Base-by-base conservation (phyloP, 148 eudicot genomes). In the Rhododendron williamsianum region DNA sequence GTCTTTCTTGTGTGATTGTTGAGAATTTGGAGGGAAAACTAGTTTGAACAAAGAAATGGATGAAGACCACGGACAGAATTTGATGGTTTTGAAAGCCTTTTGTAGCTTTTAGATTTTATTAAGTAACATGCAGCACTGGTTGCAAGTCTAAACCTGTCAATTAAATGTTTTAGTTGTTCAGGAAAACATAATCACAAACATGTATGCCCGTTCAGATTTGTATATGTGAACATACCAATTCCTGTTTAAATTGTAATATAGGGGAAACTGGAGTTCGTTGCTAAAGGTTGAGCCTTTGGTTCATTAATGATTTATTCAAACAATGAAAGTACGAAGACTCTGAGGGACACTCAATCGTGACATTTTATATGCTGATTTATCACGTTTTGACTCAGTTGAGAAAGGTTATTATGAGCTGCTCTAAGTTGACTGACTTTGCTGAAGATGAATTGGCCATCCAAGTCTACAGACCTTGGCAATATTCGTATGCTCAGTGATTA, bases 351-450 rank as follows among this genome's bases (percentile, higher is more conserved):
- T 23, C 54, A 45, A 78, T 8, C 48, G 2, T 78, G 16, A 78
- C 48, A 21, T 21, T 51, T 48, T 78, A 78, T 78, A 16, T 21
- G 7, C 18, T 19, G 54, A 78, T 78, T 12, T 78, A 23, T 78
- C 54, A 23, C 54, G 23, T 78, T 78, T 45, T 21, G 19, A n/a
- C n/a, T 9, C 12, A 8, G 52, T 78, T 78, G 7, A 21, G 81
- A 78, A 23, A 11, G 54, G 30, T 45, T 41, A n/a, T n/a, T 46
- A 88, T 83, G 84, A 87, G 77, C 45, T 73, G 77, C 45, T 73
- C 41, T 35, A 73, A 38, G 49, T 46, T 46, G 49, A 46, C 49
- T 46, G 49, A 9, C 49, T 41, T 41, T 46, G 49, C 77, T 73
- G 45, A 35, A 73, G 36, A 15, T 73, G 19, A 73, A 73, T 73